These are phyloP conservation scores for Dactylellina parvicollis DNA, from an alignment of 2,329 filamentous ascomycete species.

Conservation along the genomic window DNA sequence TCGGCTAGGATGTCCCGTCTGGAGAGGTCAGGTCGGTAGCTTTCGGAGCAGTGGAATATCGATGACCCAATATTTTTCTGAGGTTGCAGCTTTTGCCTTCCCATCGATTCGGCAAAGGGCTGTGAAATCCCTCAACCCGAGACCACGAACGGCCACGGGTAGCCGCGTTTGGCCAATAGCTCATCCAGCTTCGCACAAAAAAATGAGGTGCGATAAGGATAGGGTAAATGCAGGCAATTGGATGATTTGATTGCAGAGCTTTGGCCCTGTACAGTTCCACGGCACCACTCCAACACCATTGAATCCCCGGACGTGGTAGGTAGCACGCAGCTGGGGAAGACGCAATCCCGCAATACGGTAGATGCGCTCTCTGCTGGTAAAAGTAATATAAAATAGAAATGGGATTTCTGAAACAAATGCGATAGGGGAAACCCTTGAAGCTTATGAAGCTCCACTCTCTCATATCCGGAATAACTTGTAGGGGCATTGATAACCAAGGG, in stretches of 20 bases:
- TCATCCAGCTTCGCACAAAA: conserved; percentile 28
- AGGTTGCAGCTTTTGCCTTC: conserved; percentile 6
- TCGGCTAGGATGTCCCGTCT: conserved; percentile 51
- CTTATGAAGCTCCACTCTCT: conserved; percentile 8
- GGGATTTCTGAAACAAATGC: conserved; percentile 13
- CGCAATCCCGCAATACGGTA: conserved; percentile 5
- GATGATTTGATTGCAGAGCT: conserved; percentile 27
- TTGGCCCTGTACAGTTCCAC: conserved; percentile 8
- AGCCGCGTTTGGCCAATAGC: conserved; percentile 41
- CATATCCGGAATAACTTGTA: background rate
- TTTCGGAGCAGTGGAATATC: conserved; percentile 54
- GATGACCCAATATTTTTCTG: background rate
- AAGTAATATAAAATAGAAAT: background rate
- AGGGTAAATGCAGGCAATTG: conserved; percentile 33
- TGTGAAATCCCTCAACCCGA: conserved; percentile 50
- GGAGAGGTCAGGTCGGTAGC: conserved; percentile 48
- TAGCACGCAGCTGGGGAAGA: conserved; percentile 20
- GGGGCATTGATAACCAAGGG: background rate
- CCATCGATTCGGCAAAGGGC: conserved; percentile 33
- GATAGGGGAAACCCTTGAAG: conserved; percentile 21
- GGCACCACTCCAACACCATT: conserved; percentile 26
- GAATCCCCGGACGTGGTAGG: conserved; percentile 6
- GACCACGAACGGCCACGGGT: conserved; percentile 25
- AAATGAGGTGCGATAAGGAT: conserved; percentile 39
- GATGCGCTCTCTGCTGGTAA: background rate